These are phyloP conservation scores for Tetratostichococcus sp. DNA, from an alignment of 139 green algal species.

Conservation along the genomic window DNA sequence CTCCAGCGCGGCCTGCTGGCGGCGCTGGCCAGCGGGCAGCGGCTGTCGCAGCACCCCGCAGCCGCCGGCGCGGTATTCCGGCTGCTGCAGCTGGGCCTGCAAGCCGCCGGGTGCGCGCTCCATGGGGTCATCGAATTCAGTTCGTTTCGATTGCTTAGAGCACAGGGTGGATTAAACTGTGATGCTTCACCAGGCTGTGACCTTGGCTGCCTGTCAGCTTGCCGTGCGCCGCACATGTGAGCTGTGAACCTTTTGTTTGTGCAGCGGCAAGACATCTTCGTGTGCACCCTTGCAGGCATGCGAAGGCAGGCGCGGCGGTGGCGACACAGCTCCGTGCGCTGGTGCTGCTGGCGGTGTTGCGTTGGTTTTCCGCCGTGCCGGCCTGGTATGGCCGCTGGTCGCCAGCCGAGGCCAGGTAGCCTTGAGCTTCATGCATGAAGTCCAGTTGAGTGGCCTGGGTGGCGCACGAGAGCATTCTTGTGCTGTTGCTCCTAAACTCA, in stretches of 20 bases:
- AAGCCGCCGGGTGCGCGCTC: neutral
- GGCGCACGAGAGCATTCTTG: too few relatives aligned
- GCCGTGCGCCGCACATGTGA: too few relatives aligned
- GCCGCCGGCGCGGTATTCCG: slow-evolving; percentile 50
- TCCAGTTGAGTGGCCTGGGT: too few relatives aligned
- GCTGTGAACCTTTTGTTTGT: neutral
- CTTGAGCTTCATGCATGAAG: too few relatives aligned
- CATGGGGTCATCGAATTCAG: too few relatives aligned
- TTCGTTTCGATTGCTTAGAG: too few relatives aligned
- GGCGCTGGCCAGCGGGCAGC: slow-evolving; percentile 26
- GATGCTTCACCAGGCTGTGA: too few relatives aligned
- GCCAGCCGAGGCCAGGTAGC: slow-evolving; percentile 13
- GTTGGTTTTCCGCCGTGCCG: slow-evolving; percentile 21
- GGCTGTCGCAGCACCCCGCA: slow-evolving; percentile 55
- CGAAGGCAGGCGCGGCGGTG: neutral
- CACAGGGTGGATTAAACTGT: too few relatives aligned
- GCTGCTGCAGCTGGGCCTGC: slow-evolving; percentile 50
- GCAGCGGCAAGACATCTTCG: neutral
- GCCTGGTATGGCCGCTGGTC: slow-evolving; percentile 30
- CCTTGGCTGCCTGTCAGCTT: too few relatives aligned
- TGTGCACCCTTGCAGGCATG: neutral
- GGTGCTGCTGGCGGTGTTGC: slow-evolving; percentile 27
- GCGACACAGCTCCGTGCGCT: slow-evolving; percentile 24
- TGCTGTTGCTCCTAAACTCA: neutral
- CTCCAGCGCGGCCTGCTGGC: slow-evolving; percentile 34